A percentile compares a stretch with the other conserved stretches of the same genome.
Conservation (phyloP, 345 rosid genomes). For the Mangifera indica region DNA sequence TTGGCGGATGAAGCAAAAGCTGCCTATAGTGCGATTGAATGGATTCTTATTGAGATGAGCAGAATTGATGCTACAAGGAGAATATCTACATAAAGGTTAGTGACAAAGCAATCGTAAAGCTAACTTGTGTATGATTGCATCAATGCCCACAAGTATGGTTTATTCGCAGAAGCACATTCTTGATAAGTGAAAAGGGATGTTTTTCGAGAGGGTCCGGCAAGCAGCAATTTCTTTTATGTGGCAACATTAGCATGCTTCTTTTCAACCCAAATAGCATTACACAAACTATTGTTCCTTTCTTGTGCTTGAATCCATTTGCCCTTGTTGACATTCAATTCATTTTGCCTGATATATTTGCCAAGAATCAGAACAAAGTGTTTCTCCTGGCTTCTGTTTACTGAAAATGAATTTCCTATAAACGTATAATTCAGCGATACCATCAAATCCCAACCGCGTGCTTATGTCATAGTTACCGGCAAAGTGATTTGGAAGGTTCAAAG, state of each 20-base stretch:
- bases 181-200: constrained; percentile 14
- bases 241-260: constrained; percentile 14
- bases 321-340: background rate
- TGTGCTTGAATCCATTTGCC: constrained; percentile 18
- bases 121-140: constrained; percentile 43
- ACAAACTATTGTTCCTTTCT: constrained; percentile 19
- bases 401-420: background rate
- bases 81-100: constrained; percentile 35
- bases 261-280: constrained; percentile 2
- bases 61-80: constrained; percentile 17
- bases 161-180: constrained; percentile 35
- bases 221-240: constrained; percentile 23
- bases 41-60: constrained; percentile 23
- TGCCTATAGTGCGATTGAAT: constrained; percentile 24
- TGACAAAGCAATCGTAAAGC: constrained; percentile 39
- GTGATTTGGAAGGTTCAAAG: no score
- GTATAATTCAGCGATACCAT: background rate
- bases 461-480: background rate
- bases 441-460: background rate
- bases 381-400: background rate
- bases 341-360: background rate
- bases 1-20: constrained; percentile 17
- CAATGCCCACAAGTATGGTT: constrained; percentile 35
- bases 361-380: constrained; percentile 19
- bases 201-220: constrained; percentile 21